Evolutionary conservation across 331 rosid genomes (phyloP).

Genomic region (Malus hybrid): DNA sequence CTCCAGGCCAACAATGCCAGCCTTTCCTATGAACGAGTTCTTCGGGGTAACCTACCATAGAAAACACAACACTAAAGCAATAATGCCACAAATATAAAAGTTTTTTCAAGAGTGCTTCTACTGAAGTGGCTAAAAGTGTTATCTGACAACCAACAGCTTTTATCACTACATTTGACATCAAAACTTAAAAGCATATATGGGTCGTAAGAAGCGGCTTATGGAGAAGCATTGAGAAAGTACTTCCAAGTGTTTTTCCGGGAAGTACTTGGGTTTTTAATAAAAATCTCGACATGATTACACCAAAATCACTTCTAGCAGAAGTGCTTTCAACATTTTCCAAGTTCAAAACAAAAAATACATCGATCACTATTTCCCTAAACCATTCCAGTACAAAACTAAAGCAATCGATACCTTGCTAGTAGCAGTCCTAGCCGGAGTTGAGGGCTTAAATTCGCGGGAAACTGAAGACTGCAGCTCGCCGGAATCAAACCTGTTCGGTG

Average conservation of each 20-base stretch:
- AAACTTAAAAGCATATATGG: neutral
- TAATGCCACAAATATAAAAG: neutral
- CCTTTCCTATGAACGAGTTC: conserved; percentile 55
- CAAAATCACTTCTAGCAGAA: neutral
- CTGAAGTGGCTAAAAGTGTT: neutral
- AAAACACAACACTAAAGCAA: conserved; percentile 1
- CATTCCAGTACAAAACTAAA: neutral
- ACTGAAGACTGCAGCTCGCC: conserved; percentile 20
- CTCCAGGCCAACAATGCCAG: conserved; percentile 38
- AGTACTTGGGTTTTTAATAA: neutral
- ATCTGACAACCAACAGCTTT: neutral
- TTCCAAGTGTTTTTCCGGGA: neutral
- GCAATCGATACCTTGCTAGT: conserved; percentile 35
- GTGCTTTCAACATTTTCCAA: neutral
- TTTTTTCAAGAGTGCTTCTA: neutral
- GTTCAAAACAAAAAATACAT: neutral
- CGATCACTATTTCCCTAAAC: neutral
- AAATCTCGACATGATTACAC: neutral
- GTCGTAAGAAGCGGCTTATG: neutral
- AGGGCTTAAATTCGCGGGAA: conserved; percentile 33
- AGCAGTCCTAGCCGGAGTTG: conserved; percentile 30
- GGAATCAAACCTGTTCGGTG: conserved; percentile 16
- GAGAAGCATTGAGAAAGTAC: neutral
- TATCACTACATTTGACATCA: neutral
- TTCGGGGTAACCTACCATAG: conserved; percentile 30